These are phyloP conservation scores for Aspergillus tamarii DNA, from an alignment of 2,329 filamentous ascomycete species.

Conservation along the genomic window DNA sequence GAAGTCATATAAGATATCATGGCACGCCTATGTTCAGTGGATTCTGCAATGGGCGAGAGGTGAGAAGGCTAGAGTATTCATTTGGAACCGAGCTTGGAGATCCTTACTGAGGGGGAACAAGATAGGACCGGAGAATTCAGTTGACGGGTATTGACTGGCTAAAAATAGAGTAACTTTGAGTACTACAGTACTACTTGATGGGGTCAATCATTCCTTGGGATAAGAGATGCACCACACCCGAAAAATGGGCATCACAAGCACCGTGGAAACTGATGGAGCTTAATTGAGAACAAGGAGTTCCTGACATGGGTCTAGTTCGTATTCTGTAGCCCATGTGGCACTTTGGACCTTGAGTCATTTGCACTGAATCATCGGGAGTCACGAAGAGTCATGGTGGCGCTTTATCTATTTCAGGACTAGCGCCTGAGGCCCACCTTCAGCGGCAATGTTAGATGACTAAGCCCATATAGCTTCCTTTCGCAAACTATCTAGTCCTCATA, in stretches of 20 bases:
- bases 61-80: not conserved
- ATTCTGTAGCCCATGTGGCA: not conserved
- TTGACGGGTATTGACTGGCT: too few relatives aligned
- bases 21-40: too few relatives aligned
- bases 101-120: not conserved
- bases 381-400: constrained; percentile 1
- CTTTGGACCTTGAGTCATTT: not conserved
- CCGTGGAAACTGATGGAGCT: not conserved
- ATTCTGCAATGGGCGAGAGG: not conserved
- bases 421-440: not conserved
- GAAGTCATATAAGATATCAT: not conserved
- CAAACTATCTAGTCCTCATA: not conserved
- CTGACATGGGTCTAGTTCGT: not conserved
- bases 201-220: not conserved
- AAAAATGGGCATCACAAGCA: not conserved
- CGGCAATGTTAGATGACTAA: not conserved
- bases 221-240: not conserved
- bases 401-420: not conserved
- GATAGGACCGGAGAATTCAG: too few relatives aligned
- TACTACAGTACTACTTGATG: not conserved
- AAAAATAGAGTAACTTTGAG: not conserved
- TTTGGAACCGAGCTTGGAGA: not conserved
- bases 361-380: not conserved
- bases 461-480: not conserved
- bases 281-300: not conserved